These are phyloP conservation scores for Solanum bukasovii DNA, from an alignment of 257 asterid genomes.

Conservation along the genomic window DNA sequence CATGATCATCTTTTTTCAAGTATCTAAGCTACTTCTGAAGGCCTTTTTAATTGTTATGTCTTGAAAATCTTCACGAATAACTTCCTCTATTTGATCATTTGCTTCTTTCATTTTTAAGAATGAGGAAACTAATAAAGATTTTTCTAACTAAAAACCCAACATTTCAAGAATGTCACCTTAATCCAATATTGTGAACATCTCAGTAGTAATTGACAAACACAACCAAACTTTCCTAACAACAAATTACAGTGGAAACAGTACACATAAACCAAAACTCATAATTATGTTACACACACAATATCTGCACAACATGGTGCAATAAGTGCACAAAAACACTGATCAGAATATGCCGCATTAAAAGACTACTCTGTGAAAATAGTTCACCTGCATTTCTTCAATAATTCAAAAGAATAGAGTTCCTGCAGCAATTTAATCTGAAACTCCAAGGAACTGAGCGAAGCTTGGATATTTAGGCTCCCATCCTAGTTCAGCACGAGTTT, in stretches of 20 bases:
- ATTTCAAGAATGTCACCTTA: not conserved
- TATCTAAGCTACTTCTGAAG: not conserved
- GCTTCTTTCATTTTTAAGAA: not conserved
- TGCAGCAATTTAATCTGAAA: slow-evolving; percentile 8
- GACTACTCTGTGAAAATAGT: not conserved
- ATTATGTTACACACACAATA: not conserved
- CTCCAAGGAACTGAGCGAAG: slow-evolving; percentile 70
- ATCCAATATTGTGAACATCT: not conserved
- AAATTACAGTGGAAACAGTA: not conserved
- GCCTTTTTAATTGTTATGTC: not conserved
- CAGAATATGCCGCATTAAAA: not conserved
- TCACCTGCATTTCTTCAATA: not conserved
- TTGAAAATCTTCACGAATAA: not conserved
- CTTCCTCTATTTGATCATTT: not conserved
- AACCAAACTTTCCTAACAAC: not conserved
- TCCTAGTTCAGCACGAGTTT: slow-evolving; percentile 56
- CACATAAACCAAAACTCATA: not conserved
- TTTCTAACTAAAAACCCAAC: not conserved
- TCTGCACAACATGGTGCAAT: not conserved
- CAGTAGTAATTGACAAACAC: not conserved
- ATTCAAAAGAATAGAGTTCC: not conserved
- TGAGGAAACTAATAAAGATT: not conserved
- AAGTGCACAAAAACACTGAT: not conserved
- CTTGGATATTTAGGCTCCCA: slow-evolving; percentile 88
- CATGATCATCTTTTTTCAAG: not conserved